A percentile compares a stretch with the other conserved stretches of the same genome.
phyloP scores from a whole-genome alignment of 1,284 basidiomycete genomes.

The Waitea zeae region DNA sequence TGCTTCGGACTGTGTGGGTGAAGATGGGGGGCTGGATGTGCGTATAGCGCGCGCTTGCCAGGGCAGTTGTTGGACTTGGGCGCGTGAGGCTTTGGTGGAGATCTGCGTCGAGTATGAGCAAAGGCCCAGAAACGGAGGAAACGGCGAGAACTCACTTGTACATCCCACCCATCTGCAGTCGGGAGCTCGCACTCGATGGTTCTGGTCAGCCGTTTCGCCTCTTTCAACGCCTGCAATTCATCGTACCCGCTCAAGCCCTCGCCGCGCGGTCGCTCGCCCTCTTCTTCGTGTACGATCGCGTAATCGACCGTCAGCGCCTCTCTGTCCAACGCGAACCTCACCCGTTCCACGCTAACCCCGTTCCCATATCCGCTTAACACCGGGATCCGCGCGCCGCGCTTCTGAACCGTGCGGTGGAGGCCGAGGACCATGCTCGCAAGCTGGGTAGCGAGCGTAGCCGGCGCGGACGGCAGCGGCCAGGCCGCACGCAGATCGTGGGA shows the following conservation, averaged over 20 bases:
- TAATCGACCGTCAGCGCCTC: conserved; percentile 81
- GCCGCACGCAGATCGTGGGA: conserved; percentile 86
- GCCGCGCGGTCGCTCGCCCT: conserved; percentile 25
- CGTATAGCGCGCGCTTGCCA: conserved; percentile 61
- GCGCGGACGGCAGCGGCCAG: conserved; percentile 61
- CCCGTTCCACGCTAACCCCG: conserved; percentile 64
- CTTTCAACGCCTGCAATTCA: conserved; percentile 42
- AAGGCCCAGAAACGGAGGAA: background rate
- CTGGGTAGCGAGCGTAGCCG: conserved; percentile 46
- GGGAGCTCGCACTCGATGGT: conserved; percentile 72
- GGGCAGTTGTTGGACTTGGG: conserved; percentile 53
- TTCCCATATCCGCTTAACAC: conserved; percentile 66
- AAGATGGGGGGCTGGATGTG: conserved; percentile 14
- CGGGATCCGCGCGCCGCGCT: conserved; percentile 60
- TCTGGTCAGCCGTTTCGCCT: conserved; percentile 50
- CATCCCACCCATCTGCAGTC: conserved; percentile 78
- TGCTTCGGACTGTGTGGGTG: conserved; percentile 14
- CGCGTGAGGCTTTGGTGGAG: conserved; percentile 50
- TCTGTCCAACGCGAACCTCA: conserved; percentile 64
- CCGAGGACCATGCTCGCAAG: conserved; percentile 70
- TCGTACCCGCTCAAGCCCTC: conserved; percentile 25
- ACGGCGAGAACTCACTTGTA: conserved; percentile 31
- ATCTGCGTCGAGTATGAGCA: conserved; percentile 12
- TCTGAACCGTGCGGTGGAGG: conserved; percentile 61
- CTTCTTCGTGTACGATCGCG: conserved; percentile 64